Base-by-base conservation (phyloP, 495 filamentous ascomycete species). In the Neurospora terricola region DNA sequence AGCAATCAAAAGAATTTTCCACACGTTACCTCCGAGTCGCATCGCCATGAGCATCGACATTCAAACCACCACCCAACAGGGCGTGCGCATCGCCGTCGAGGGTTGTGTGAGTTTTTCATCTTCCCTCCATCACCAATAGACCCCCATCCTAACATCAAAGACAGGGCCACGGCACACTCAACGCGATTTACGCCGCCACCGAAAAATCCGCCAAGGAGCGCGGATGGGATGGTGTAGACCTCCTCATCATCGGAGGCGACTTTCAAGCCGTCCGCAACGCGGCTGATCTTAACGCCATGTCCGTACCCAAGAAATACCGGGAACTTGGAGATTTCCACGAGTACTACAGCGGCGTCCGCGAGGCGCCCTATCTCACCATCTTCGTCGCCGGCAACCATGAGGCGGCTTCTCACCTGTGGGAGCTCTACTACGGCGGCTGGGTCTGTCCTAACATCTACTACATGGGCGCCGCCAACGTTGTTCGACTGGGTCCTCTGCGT, bases 371-470 rank as follows among this genome's bases (percentile, higher is more conserved):
- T 75, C 84, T 96, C 36, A 99, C 96, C 21, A 83, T 98, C 71
- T 98, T 98, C 80, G 88, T 97, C 69, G 94, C 90, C 43, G 96
- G 96, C 9, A 99, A 99, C 78, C 96, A 99, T 75, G 96, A 99
- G 81, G 94, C 96, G 0, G 90, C 91, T 73, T 93, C 91, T 39
- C 87, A 98, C 78, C 80, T 97, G 0, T 94, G 88, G 83, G 96
- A 99, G 78, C 87, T 99, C 4, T 96, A 93, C 83, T 97, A 98
- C 79, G 96, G 96, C 48, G 96, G 96, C 43, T 99, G 96, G 96
- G 96, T 93, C 2, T 95, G 95, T 1, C 94, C 92, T 21, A 97
- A 95, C 71, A 99, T 99, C 70, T 99, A 96, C 84, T 99, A 97
- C 83, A 81, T 98, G 76, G 96, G 96, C 54, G 94, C 94, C 14